Evolutionary conservation across 2,329 filamentous ascomycete species (phyloP).

Genomic region (Aaosphaeria pasadenensis): DNA sequence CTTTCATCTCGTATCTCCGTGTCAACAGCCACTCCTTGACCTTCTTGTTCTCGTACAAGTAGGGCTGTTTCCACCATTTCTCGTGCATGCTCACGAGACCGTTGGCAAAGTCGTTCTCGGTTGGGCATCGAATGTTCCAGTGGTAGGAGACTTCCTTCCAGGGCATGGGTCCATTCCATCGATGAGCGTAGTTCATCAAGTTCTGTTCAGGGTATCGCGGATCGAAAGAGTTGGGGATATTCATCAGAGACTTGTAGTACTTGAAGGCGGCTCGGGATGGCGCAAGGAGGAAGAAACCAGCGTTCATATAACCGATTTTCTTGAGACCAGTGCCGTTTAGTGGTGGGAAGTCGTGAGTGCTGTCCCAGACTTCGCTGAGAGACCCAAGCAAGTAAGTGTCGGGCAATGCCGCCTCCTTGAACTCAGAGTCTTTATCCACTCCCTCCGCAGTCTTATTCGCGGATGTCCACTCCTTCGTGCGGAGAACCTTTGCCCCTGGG

Average conservation of each 20-base stretch:
- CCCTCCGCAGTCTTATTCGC: background rate
- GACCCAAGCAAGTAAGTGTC: conserved; percentile 31
- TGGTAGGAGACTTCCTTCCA: conserved; percentile 35
- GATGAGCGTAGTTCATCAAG: conserved; percentile 36
- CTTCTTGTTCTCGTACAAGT: conserved; percentile 22
- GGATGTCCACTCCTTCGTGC: conserved; percentile 2
- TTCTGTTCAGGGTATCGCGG: conserved; percentile 36
- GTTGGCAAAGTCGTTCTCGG: conserved; percentile 33
- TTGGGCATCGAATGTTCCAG: conserved; percentile 40
- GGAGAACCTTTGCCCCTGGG: conserved; percentile 12
- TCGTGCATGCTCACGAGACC: conserved; percentile 38
- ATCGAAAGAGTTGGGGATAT: conserved; percentile 28
- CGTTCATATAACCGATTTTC: conserved; percentile 28
- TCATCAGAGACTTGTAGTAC: conserved; percentile 30
- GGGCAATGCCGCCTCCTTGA: conserved; percentile 25
- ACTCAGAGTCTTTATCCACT: conserved; percentile 6
- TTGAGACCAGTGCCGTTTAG: conserved; percentile 10
- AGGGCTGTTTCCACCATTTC: conserved; percentile 33
- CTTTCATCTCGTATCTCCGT: conserved; percentile 40
- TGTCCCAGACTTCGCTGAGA: conserved; percentile 29
- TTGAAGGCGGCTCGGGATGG: conserved; percentile 27
- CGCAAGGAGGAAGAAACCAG: conserved; percentile 37
- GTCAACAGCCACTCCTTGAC: conserved; percentile 30
- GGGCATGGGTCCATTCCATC: conserved; percentile 38
- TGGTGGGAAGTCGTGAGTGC: conserved; percentile 34